Evolutionary conservation across 768 basidiomycete species (phyloP), one percentile per base, ranked within the genome.

Genomic region (Sistotremastrum suecicum): DNA sequence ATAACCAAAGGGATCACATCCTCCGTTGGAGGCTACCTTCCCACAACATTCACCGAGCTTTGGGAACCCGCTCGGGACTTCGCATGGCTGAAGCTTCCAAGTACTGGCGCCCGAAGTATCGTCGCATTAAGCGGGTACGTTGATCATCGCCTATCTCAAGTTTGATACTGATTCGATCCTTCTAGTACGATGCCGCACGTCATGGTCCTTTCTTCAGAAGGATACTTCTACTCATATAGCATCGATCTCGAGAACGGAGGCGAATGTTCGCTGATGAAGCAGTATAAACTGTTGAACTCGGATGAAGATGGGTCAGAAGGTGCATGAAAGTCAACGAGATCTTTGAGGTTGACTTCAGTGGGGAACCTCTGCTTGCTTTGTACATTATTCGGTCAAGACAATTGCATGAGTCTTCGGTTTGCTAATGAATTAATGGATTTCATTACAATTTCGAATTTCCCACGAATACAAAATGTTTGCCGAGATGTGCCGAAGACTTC

Each of bases 31-130:
- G 82, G 81, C 0, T 89, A 89, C 56, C 70, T 91, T 0, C 94
- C 94, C 0, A 84, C 81, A 52, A 81, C 87, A 1, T 62, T 98
- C 40, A 87, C 90, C 12, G 94, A 95, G 59, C 78, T 98, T 66
- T 99, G 92, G 91, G 95, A 98, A 54, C 95, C 95, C 0, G 73
- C 87, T 34, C 70, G 94, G 5, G 94, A 95, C 58, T 98, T 98
- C 58, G 95, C 94, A 1, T 92, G 75, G 59, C 65, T 94, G 48
- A 78, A 86, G 56, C 62, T 99, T 28, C 89, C 91, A 43, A 72
- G 78, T 5, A 66, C 75, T 49, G 81, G 89, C 3, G 77, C 80
- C 7, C 71, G 87, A 48, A 90, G 83, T 56, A 79, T 92, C 10
- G 91, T 95, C 37, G 94, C 88, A 0, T 63, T 98, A 46, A 86